Evolutionary conservation across 169 alveolate species (phyloP), one percentile per base, ranked within the genome.

Genomic region (Eimeria mitis): DNA sequence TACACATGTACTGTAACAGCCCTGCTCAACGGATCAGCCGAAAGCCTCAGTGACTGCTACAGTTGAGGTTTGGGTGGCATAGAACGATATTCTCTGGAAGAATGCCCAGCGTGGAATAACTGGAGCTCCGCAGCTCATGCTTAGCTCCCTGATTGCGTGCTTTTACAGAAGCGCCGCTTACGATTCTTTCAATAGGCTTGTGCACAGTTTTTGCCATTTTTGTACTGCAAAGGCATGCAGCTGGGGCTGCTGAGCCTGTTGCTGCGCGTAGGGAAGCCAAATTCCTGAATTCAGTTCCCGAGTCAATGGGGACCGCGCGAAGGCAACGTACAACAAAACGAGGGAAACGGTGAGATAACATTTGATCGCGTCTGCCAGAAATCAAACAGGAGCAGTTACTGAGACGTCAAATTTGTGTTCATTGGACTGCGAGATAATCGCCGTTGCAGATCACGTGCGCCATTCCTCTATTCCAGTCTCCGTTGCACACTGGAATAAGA

Each of bases 201-300:
- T 78, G 3, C 25, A 13, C 65, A 28, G 7, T 6, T 28, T 47
- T 23, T 47, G 88, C 28, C 44, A 13, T 11, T 31, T 25, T 75
- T n/a, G 59, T 78, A 49, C 42, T 44, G 42, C 85, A 40, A 25
- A 49, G 63, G 88, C 68, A 28, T 54, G 90, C 90, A 54, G 90
- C 90, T 14, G 31, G 37, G 75, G 75, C 90, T 37, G 75, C 61
- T 34, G 90, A 52, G 75, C 59, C 73, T 83, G 70, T 47, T 83
- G 75, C 75, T 83, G 75, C 90, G 75, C 75, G 73, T 83, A 83
- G 90, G 90, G 75, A 37, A 34, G 90, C 90, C 54, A 75, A 83
- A 83, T 8, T 34, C 54, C 34, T 23, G 54, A 83, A 34, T 40
- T 49, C 75, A 54, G 90, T 75, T 37, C 44, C 90, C 70, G 54